These are phyloP conservation scores for Patellifolia procumbens DNA, from an alignment of 179 eudicot genomes.

Conservation along the genomic window DNA sequence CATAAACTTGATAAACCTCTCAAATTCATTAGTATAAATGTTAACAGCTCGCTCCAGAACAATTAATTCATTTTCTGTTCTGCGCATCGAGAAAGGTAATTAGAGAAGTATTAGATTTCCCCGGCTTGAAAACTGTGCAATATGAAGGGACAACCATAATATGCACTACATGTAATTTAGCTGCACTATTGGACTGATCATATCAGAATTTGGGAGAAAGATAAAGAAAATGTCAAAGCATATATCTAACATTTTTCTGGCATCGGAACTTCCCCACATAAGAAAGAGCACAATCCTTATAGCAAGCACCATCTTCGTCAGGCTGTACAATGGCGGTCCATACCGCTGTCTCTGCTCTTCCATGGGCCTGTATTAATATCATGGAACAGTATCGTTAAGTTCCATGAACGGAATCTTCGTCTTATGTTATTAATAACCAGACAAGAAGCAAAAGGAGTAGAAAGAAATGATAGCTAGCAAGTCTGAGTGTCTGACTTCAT, in stretches of 20 bases:
- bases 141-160: not conserved
- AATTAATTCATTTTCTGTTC: slow-evolving; percentile 55
- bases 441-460: not conserved
- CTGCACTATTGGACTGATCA: not conserved
- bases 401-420: not conserved
- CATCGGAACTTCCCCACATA: slow-evolving; percentile 59
- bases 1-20: slow-evolving; percentile 72
- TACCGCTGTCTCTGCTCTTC: slow-evolving; percentile 96
- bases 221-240: slow-evolving; percentile 19
- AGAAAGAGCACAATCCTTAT: slow-evolving; percentile 65
- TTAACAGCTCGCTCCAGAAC: slow-evolving; percentile 65
- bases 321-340: slow-evolving; percentile 95
- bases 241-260: slow-evolving; percentile 71
- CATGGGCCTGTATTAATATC: slow-evolving; percentile 71
- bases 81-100: slow-evolving; percentile 29
- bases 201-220: not conserved
- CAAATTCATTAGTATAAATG: slow-evolving; percentile 76
- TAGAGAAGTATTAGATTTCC: slow-evolving; percentile 11
- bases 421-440: slow-evolving; percentile 2
- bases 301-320: slow-evolving; percentile 70
- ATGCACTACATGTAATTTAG: not conserved
- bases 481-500: not conserved
- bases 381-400: slow-evolving; percentile 18
- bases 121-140: not conserved
- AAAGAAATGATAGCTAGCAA: not conserved